Base-by-base conservation (phyloP, 495 filamentous ascomycete genomes). In the Penicillium robsamsonii region DNA sequence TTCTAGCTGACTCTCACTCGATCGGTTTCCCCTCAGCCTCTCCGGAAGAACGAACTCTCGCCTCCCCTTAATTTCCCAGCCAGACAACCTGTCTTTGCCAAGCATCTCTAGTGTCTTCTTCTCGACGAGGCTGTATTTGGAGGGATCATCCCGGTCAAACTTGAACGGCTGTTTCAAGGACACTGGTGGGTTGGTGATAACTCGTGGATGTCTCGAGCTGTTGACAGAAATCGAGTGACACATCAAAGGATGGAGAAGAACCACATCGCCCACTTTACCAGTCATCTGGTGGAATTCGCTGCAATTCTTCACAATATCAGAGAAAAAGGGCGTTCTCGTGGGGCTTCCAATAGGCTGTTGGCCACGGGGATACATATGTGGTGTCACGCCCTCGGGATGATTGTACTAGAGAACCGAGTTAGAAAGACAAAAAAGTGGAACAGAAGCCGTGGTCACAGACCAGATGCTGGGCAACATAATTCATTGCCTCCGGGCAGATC, bases 111-210 rank as follows among this genome's bases (percentile, higher is more conserved):
- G 70, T 5, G 88, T 90, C 63, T 85, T 85, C 59, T 63, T 72
- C 70, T 90, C 87, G 0, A 90, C 86, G n/a, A 88, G 58, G 58
- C 81, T 87, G 59, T 86, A 90, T 1, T 84, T 57, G 22, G 49
- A 60, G 1, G 65, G 70, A 55, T 87, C 81, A 17, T 79, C 67
- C n/a, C 85, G 74, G 53, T 87, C 78, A 53, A 89, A 87, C 46
- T 75, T 66, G 65, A 89, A 88, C 12, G 86, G 85, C 66, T 83
- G 70, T 27, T 76, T 84, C 40, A 90, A 63, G 25, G 75, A 76
- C 1, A 89, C 84, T 0, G 84, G 83, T 17, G 87, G 86, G 64
- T 91, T 92, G 42, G 86, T 91, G 66, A 89, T 90, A 59, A 89
- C 82, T 15, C 87, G 75, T 7, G 82, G 74, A 27, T 71, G 73